phyloP scores from a whole-genome alignment of 2,329 filamentous ascomycete species.

The Colletotrichum liaoningense region DNA sequence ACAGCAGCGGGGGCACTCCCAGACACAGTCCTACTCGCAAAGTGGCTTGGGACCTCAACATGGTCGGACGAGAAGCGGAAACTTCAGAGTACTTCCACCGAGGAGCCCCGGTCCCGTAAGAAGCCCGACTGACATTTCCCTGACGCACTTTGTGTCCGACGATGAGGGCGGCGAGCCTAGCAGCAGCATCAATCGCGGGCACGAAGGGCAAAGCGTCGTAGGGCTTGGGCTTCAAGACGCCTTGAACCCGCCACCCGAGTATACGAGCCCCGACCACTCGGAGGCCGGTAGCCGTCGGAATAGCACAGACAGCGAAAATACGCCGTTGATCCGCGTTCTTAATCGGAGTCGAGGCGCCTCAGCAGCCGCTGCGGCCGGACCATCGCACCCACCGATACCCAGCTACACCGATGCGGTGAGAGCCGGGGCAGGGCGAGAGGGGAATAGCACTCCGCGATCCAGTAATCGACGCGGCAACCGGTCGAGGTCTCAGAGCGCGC shows the following conservation, averaged over 20 bases:
- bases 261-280: slow-evolving; percentile 74
- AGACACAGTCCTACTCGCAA: slow-evolving; percentile 49
- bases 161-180: slow-evolving; percentile 81
- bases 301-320: slow-evolving; percentile 68
- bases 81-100: slow-evolving; percentile 79
- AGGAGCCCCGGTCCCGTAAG: slow-evolving; percentile 90
- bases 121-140: slow-evolving; percentile 94
- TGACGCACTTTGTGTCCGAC: slow-evolving; percentile 82
- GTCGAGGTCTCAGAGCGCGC: slow-evolving; percentile 37
- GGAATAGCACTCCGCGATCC: slow-evolving; percentile 49
- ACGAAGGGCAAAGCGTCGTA: slow-evolving; percentile 45
- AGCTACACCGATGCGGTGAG: slow-evolving; percentile 83
- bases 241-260: slow-evolving; percentile 76
- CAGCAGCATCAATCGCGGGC: slow-evolving; percentile 42
- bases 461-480: slow-evolving; percentile 28
- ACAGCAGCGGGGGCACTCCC: slow-evolving; percentile 58
- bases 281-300: slow-evolving; percentile 66
- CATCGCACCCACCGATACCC: slow-evolving; percentile 75
- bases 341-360: slow-evolving; percentile 64
- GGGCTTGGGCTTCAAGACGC: slow-evolving; percentile 65
- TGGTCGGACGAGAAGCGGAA: slow-evolving; percentile 80
- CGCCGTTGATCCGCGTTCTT: slow-evolving; percentile 62
- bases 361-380: slow-evolving; percentile 49
- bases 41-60: slow-evolving; percentile 68
- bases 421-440: slow-evolving; percentile 61